phyloP scores from a whole-genome alignment of 495 filamentous ascomycete species.

The Penicillium egyptiacum region DNA sequence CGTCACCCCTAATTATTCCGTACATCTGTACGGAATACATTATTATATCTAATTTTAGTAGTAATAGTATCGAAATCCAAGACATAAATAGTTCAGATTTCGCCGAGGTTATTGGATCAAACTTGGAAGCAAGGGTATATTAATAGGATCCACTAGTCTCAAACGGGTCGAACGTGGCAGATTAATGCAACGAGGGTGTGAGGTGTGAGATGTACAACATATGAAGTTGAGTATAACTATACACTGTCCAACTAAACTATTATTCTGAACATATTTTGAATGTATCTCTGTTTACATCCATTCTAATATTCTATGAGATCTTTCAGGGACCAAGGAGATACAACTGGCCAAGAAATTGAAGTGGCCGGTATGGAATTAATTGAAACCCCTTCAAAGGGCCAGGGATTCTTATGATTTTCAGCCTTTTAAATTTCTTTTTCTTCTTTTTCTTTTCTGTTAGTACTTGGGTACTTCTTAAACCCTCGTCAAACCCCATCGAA shows the following conservation, averaged over 20 bases:
- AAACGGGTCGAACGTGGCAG: not conserved
- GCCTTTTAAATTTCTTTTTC: not conserved
- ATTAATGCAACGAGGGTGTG: not conserved
- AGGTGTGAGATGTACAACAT: not conserved
- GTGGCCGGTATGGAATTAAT: conserved; percentile 16
- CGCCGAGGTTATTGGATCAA: not conserved
- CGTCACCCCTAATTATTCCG: too few relatives aligned
- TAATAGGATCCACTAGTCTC: conserved; percentile 5
- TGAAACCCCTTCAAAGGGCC: conserved; percentile 9
- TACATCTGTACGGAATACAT: not conserved
- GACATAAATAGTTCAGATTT: not conserved
- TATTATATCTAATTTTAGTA: conserved; percentile 3
- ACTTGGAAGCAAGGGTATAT: not conserved
- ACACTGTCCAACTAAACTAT: not conserved
- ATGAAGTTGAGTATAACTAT: not conserved
- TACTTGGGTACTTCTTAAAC: not conserved
- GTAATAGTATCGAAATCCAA: not conserved
- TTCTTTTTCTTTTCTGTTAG: not conserved
- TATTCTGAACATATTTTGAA: too few relatives aligned
- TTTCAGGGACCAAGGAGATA: conserved; percentile 4
- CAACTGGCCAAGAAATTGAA: conserved; percentile 12
- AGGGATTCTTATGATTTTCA: not conserved
- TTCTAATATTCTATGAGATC: not conserved
- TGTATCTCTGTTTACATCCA: too few relatives aligned
- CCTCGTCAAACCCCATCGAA: not conserved